Evolutionary conservation across 495 filamentous ascomycete species (phyloP), one percentile per base, ranked within the genome.

Genomic region (Penicillium psychrofluorescens): DNA sequence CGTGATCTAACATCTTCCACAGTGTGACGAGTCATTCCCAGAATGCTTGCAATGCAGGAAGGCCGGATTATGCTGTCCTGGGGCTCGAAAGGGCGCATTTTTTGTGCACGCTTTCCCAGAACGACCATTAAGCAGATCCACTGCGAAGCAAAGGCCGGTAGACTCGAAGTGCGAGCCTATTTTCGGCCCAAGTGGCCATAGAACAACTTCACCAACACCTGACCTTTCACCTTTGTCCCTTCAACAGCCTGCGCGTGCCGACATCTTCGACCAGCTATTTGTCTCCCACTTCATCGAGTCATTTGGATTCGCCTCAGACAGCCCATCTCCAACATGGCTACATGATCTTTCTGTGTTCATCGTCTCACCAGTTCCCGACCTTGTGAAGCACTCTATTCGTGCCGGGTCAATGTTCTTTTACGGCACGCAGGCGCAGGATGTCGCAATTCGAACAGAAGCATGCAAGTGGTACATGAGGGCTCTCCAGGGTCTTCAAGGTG

Each of bases 251-350:
- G 14, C 13, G 10, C 39, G 44, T 8, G 40, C 44, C 29, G 27
- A 44, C 16, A 40, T 48, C 16, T 51, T 53, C 35, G 50, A 53
- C 13, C 45, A 38, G 16, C 50, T 48, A 1, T 53, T 53, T 31
- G 50, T 53, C 8, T 53, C 50, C 12, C 45, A 48, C 42, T 53
- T 53, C 15, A 53, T 53, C 29, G 50, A 53, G 30, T 53, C 50
- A 9, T 53, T 53, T 45, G 50, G 43, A 35, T 29, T 42, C 1
- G 13, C 12, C 0, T 16, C 38, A 12, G 27, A 35, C 11, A 41
- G 10, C 5, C 38, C 41, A 9, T 27, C 33, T 8, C 35, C 45
- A 5, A 45, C 38, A n/a, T 46, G 41, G 45, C 44, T 51, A 7
- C 44, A 51, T 41, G 33, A 44, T 11, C 15, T 51, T 6, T 13